Evolutionary conservation across 192 early-diverging fungal species (phyloP).

Genomic region (Coemansia sp.): DNA sequence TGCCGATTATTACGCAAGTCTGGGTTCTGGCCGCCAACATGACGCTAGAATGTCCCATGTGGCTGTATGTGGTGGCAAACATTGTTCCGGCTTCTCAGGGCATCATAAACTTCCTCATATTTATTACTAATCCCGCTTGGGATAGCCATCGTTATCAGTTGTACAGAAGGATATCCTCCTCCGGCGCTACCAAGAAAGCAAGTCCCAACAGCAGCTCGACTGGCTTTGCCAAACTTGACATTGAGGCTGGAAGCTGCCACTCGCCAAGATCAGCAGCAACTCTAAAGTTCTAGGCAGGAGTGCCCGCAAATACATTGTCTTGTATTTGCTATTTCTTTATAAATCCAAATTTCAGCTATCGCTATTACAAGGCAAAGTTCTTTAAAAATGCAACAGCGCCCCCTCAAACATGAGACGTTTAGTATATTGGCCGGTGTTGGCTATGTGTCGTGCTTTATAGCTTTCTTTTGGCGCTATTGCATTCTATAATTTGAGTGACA

Average conservation of each 20-base stretch:
- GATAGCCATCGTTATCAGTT: neutral
- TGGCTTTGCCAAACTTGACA: neutral
- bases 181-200: neutral
- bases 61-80: constrained; percentile 46
- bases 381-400: too few species aligned
- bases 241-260: neutral
- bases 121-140: constrained; percentile 20
- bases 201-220: neutral
- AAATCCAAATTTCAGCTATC: neutral
- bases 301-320: too few species aligned
- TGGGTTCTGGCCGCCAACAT: constrained; percentile 41
- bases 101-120: constrained; percentile 34
- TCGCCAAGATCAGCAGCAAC: neutral
- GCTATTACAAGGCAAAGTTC: too few species aligned
- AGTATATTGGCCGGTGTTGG: too few species aligned
- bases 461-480: too few species aligned
- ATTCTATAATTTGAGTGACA: too few species aligned
- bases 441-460: too few species aligned
- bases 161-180: neutral
- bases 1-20: constrained; percentile 35
- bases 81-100: constrained; percentile 38
- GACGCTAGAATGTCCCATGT: constrained; percentile 23
- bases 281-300: neutral
- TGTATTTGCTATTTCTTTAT: neutral
- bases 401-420: too few species aligned